Percentiles rank a stretch among this genome's conserved stretches.
phyloP scores from a whole-genome alignment of 1,284 basidiomycete species.

The Sphaerobolus stellatus region DNA sequence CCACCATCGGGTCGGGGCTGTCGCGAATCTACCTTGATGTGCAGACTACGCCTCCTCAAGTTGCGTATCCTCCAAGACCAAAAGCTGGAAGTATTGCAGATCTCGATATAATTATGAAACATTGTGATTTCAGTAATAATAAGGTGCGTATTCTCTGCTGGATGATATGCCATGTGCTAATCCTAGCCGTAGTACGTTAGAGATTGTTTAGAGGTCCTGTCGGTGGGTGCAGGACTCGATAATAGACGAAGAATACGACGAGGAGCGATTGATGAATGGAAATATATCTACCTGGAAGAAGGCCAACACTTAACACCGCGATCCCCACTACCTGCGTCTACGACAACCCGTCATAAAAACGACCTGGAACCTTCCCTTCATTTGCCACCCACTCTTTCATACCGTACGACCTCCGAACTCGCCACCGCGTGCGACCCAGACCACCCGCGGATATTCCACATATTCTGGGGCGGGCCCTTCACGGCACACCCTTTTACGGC shows the following conservation, averaged over 20 bases:
- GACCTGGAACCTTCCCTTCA: slow-evolving; percentile 23
- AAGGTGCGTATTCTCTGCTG: slow-evolving; percentile 53
- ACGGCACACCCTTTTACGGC: slow-evolving; percentile 79
- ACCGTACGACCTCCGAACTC: slow-evolving; percentile 11
- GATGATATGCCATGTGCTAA: slow-evolving; percentile 7
- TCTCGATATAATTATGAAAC: slow-evolving; percentile 82
- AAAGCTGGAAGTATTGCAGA: slow-evolving; percentile 80
- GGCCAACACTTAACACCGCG: slow-evolving; percentile 40
- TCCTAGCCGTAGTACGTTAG: slow-evolving; percentile 59
- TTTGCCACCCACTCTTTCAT: slow-evolving; percentile 17
- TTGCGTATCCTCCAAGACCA: slow-evolving; percentile 82
- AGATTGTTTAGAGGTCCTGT: slow-evolving; percentile 73
- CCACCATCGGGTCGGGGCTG: slow-evolving; percentile 63
- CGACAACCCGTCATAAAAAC: slow-evolving; percentile 8
- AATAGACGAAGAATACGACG: slow-evolving; percentile 56
- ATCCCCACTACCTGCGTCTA: slow-evolving; percentile 21
- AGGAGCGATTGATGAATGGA: slow-evolving; percentile 60
- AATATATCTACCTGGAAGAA: slow-evolving; percentile 64
- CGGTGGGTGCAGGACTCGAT: slow-evolving; percentile 66
- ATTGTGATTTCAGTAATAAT: slow-evolving; percentile 81
- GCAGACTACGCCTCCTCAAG: slow-evolving; percentile 52
- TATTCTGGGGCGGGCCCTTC: slow-evolving; percentile 81
- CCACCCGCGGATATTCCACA: slow-evolving; percentile 71
- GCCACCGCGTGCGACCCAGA: slow-evolving; percentile 56
- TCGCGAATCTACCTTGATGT: slow-evolving; percentile 76